Evolutionary conservation across 371 early-diverging fungal species (phyloP).

Genomic region (Mortierella sp.): DNA sequence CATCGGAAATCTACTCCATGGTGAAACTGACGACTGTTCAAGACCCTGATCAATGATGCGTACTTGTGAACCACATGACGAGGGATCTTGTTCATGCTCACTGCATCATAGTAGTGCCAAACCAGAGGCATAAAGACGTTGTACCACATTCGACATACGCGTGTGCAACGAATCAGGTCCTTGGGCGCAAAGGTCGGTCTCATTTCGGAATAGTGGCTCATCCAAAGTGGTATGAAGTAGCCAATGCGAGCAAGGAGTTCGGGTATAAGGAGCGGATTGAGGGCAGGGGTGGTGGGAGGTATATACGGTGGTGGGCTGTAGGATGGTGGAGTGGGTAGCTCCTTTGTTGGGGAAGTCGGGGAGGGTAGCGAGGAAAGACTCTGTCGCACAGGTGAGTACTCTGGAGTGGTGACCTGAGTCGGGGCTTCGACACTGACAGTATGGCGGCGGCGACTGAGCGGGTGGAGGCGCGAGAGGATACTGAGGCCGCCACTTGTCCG

Average conservation of each 20-base stretch:
- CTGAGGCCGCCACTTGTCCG: too few relatives aligned
- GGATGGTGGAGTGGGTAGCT: too few relatives aligned
- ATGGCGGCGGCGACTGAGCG: too few relatives aligned
- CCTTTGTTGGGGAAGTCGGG: too few relatives aligned
- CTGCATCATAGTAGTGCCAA: constrained; percentile 8
- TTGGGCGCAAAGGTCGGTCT: neutral
- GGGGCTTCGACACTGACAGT: too few relatives aligned
- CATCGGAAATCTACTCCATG: neutral
- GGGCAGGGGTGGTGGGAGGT: neutral
- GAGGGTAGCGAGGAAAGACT: too few relatives aligned
- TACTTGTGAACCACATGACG: constrained; percentile 1
- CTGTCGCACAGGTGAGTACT: too few relatives aligned
- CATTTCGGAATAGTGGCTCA: neutral
- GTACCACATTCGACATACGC: constrained; percentile 3
- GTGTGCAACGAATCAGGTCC: neutral
- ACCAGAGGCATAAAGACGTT: constrained; percentile 2
- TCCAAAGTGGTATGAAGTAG: constrained; percentile 9
- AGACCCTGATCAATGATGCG: constrained; percentile 3
- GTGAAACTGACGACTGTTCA: constrained; percentile 4
- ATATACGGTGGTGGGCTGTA: neutral
- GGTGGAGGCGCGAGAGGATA: too few relatives aligned
- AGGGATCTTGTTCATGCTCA: constrained; percentile 3
- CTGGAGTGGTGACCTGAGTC: too few relatives aligned
- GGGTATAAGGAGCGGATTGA: constrained; percentile 10
- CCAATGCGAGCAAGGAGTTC: constrained; percentile 9